Evolutionary conservation across 352 stramenopile species (phyloP).

Genomic region (Phytopythium sindhum): DNA sequence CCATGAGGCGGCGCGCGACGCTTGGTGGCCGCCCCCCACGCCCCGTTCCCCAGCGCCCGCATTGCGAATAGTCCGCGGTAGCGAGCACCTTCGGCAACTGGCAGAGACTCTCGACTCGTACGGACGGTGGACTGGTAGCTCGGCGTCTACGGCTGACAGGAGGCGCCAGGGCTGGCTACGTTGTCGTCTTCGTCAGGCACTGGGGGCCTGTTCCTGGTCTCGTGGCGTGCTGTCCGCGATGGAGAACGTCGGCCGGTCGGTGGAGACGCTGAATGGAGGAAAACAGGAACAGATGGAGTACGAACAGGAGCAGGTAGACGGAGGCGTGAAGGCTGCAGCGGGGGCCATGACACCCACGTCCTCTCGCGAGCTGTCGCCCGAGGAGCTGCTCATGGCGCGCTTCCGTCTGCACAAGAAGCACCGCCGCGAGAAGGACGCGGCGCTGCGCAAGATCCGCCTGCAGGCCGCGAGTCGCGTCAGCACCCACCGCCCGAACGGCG

Average conservation of each 20-base stretch:
- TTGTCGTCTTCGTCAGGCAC: neutral
- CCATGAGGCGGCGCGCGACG: neutral
- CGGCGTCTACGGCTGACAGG: neutral
- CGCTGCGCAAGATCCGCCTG: constrained; percentile 49
- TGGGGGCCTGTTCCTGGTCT: neutral
- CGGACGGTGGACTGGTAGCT: neutral
- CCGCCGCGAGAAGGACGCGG: constrained; percentile 57
- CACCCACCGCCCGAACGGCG: neutral
- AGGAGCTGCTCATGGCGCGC: constrained; percentile 64
- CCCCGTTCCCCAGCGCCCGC: neutral
- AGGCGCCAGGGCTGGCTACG: neutral
- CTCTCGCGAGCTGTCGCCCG: constrained; percentile 16
- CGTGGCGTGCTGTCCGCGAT: neutral
- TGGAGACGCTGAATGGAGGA: neutral
- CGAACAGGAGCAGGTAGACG: neutral
- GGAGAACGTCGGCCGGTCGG: neutral
- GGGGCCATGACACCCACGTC: neutral
- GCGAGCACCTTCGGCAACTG: neutral
- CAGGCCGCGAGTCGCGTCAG: constrained; percentile 19
- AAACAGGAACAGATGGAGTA: neutral
- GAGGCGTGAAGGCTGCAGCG: neutral
- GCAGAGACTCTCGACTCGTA: neutral
- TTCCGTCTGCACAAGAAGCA: constrained; percentile 83
- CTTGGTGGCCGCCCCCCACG: neutral
- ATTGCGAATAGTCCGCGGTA: neutral